These are phyloP conservation scores for Croton setiger DNA, from an alignment of 441 rosid species.

Conservation along the genomic window DNA sequence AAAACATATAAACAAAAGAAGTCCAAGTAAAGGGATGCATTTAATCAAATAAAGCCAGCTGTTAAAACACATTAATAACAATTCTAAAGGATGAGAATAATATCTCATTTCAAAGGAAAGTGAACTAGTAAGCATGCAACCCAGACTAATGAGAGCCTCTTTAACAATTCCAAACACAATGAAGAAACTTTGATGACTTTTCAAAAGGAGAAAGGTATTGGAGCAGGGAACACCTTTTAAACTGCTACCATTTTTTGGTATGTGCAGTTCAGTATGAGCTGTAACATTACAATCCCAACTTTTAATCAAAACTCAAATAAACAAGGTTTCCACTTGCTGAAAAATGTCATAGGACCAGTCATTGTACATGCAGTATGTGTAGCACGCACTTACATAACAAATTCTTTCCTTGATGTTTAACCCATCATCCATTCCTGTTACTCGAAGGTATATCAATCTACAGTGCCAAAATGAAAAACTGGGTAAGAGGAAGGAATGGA, in stretches of 20 bases:
- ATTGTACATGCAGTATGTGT: not conserved
- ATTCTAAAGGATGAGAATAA: not conserved
- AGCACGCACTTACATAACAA: slow-evolving; percentile 56
- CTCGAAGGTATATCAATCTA: slow-evolving; percentile 86
- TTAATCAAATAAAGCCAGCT: not conserved
- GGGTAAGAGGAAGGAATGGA: not conserved
- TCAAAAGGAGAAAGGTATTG: not conserved
- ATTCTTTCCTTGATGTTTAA: slow-evolving; percentile 84
- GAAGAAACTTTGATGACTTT: not conserved
- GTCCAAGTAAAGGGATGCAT: not conserved
- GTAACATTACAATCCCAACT: not conserved
- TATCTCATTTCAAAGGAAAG: not conserved
- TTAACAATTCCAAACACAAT: not conserved
- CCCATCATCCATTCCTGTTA: slow-evolving; percentile 94
- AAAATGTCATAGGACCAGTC: not conserved
- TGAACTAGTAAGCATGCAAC: not conserved
- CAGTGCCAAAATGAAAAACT: slow-evolving; percentile 23
- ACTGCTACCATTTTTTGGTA: not conserved
- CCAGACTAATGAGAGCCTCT: not conserved
- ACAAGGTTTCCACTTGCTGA: not conserved
- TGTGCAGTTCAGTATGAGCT: not conserved
- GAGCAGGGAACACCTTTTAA: not conserved
- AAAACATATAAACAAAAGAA: not conserved
- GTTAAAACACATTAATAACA: not conserved
- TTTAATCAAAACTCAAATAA: not conserved